phyloP scores from a whole-genome alignment of 352 stramenopile species.

The Phytophthora tubulina region DNA sequence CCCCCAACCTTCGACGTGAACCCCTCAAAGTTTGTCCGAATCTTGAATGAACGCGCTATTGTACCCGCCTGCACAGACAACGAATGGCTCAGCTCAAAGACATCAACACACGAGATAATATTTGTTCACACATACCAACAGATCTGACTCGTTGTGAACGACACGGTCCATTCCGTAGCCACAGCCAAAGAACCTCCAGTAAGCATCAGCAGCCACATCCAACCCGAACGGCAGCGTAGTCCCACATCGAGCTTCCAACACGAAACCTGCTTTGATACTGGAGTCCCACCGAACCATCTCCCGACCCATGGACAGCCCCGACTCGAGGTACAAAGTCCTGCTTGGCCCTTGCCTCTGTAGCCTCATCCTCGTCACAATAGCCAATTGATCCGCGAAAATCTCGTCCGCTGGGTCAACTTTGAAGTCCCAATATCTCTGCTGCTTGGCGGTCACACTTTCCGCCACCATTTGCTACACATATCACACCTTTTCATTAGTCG shows the following conservation, averaged over 20 bases:
- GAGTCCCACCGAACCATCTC: constrained; percentile 21
- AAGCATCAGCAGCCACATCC: constrained; percentile 25
- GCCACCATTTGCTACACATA: constrained; percentile 23
- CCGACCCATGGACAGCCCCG: constrained; percentile 17
- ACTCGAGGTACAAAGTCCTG: constrained; percentile 3
- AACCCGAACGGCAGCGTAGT: constrained; percentile 26
- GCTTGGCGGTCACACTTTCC: background rate
- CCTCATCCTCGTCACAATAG: constrained; percentile 8
- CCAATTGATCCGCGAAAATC: constrained; percentile 28
- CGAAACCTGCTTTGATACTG: constrained; percentile 11
- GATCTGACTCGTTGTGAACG: background rate
- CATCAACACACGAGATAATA: too few species aligned
- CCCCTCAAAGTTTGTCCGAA: constrained; percentile 19
- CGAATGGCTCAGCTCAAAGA: background rate
- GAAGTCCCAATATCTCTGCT: constrained; percentile 13
- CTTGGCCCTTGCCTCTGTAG: constrained; percentile 6
- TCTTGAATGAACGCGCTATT: constrained; percentile 17
- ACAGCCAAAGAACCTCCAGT: constrained; percentile 32
- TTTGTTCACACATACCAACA: constrained; percentile 11
- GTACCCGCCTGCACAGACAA: constrained; percentile 9
- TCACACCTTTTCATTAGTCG: constrained; percentile 21
- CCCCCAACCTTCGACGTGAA: constrained; percentile 11
- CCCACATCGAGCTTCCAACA: constrained; percentile 10
- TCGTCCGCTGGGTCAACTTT: constrained; percentile 7
- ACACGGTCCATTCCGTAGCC: constrained; percentile 4